These are phyloP conservation scores for Diaporthe longicolla DNA, from an alignment of 2,329 filamentous ascomycete species.

Conservation along the genomic window DNA sequence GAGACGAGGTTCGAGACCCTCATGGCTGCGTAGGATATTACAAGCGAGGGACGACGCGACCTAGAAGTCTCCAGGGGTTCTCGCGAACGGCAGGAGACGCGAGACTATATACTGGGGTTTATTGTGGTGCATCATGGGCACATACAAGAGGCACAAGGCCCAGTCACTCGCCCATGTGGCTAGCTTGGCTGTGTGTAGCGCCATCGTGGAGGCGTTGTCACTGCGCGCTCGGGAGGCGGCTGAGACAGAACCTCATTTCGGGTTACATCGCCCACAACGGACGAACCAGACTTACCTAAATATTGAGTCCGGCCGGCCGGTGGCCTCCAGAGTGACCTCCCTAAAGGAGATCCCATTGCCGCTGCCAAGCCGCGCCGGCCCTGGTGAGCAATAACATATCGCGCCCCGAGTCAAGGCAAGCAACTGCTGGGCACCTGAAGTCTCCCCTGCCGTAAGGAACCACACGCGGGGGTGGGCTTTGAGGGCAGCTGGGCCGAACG, in stretches of 20 bases:
- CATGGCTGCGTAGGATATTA: not conserved
- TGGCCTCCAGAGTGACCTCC: conserved; percentile 31
- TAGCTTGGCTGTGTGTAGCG: not conserved
- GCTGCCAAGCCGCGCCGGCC: conserved; percentile 29
- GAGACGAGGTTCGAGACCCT: conserved; percentile 21
- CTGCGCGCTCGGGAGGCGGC: conserved; percentile 1
- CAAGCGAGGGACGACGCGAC: not conserved
- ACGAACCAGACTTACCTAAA: not conserved
- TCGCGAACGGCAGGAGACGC: not conserved
- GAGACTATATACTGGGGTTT: not conserved
- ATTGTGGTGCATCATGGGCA: not conserved
- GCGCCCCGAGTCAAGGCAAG: not conserved
- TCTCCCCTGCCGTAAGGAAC: not conserved
- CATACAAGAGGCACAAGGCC: conserved; percentile 2
- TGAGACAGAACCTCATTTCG: conserved; percentile 14
- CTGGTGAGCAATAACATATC: conserved; percentile 14
- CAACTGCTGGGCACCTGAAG: not conserved
- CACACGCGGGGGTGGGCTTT: not conserved
- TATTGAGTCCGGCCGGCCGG: conserved; percentile 8
- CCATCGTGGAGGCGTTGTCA: conserved; percentile 14
- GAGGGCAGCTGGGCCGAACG: not conserved
- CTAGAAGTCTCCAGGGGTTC: too few relatives aligned
- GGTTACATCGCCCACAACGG: conserved; percentile 30
- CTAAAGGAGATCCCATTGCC: conserved; percentile 16
- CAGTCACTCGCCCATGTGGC: conserved; percentile 1